Evolutionary conservation across 2,329 filamentous ascomycete species (phyloP), one percentile per base, ranked within the genome.

Genomic region (Fusarium mangiferae): DNA sequence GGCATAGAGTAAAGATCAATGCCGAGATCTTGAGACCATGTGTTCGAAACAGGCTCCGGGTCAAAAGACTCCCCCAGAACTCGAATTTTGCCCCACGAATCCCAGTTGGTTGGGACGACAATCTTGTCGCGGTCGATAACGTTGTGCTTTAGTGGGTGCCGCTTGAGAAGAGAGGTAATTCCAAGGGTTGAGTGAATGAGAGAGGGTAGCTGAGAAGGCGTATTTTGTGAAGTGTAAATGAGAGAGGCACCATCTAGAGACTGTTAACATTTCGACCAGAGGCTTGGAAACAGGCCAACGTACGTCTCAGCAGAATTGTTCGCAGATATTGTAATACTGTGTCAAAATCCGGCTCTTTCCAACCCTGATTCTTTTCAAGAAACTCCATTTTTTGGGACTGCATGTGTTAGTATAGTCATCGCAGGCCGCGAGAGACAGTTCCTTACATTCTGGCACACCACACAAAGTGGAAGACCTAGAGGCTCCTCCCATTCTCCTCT

Each of bases 321-420:
- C 96, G 90, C 79, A 99, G 85, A 81, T 95, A 97, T 80, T 99
- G 96, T 67, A 98, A 88, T 48, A 99, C 94, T 75, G 96, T 95
- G 81, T 99, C 96, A 79, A 99, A 99, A 77, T 97, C 93, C 75
- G 97, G 94, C 82, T 99, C 96, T 83, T 95, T 96, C 95, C 96
- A 99, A 20, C 93, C 91, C 67, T 95, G 91, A 57, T 94, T 95
- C 81, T 94, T 94, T 83, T 98, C 96, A 66, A 99, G 83, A 44
- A 90, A 89, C 79, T 98, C 95, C 82, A 98, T 97, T 81, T 94
- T 95, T 83, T 97, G 94, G 20, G 94, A 90, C 92, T 94, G 75
- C 5, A 26, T 45, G 10, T 58, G 66, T 78, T 79, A 77, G 82
- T 77, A 51, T 59, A 56, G 9, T 33, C 56, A 52, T 28, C 66